phyloP scores from a whole-genome alignment of 164 flowering plant species.

The Euptelea pleiosperma region DNA sequence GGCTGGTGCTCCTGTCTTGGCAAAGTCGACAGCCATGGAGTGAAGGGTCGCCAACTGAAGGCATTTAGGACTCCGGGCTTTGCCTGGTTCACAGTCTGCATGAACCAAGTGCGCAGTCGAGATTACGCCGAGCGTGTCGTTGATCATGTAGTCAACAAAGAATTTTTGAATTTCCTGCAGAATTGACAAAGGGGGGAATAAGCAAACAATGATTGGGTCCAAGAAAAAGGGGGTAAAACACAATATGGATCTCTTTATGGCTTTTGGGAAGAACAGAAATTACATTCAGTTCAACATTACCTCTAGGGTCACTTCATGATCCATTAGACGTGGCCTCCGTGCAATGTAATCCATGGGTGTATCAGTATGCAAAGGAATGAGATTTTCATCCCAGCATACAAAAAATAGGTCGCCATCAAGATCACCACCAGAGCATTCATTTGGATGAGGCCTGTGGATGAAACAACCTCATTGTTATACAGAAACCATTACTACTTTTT shows the following conservation, averaged over 20 bases:
- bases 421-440: conserved; percentile 99
- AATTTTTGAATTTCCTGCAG: conserved; percentile 85
- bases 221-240: neutral
- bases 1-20: conserved; percentile 94
- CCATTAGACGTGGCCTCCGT: conserved; percentile 73
- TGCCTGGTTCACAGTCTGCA: conserved; percentile 75
- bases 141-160: conserved; percentile 89
- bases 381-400: conserved; percentile 76
- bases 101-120: conserved; percentile 75
- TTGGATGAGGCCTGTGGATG: conserved; percentile 86
- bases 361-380: conserved; percentile 59
- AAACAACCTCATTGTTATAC: conserved; percentile 2
- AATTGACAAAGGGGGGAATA: conserved; percentile 4
- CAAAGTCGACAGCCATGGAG: conserved; percentile 98
- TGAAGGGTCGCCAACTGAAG: conserved; percentile 76
- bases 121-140: conserved; percentile 74
- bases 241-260: neutral
- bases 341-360: conserved; percentile 87
- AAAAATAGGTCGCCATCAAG: conserved; percentile 91
- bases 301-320: conserved; percentile 90
- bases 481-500: no score
- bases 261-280: neutral
- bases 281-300: conserved; percentile 26
- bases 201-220: neutral
- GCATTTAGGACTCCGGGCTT: conserved; percentile 74